phyloP scores from a whole-genome alignment of 208 protist species.

The Endotrypanum monterogeii region DNA sequence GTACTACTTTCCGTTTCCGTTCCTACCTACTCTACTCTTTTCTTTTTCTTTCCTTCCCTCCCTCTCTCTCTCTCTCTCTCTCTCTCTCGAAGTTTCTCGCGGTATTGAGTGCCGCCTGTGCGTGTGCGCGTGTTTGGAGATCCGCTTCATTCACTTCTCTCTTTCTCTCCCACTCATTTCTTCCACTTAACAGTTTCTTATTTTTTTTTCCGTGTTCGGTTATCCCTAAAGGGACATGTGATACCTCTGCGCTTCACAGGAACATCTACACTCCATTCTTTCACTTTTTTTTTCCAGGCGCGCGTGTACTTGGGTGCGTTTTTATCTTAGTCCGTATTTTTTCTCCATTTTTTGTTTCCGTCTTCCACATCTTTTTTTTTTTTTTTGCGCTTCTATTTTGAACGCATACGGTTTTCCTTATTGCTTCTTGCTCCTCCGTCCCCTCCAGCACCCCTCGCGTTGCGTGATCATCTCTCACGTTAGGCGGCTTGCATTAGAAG shows the following conservation, averaged over 20 bases:
- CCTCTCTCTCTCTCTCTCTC: neutral
- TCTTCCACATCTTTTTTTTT: neutral
- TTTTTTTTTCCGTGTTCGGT: neutral
- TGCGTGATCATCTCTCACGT: neutral
- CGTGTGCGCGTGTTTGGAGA: neutral
- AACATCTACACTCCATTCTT: neutral
- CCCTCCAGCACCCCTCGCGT: neutral
- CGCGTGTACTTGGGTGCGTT: neutral
- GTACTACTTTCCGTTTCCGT: no score
- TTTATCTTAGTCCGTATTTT: neutral
- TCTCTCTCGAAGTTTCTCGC: neutral
- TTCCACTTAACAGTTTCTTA: neutral
- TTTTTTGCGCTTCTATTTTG: no score
- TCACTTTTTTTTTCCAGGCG: neutral
- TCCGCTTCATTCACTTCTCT: neutral
- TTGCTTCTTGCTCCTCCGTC: neutral
- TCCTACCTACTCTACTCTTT: neutral
- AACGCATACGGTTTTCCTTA: neutral
- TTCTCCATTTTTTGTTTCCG: neutral
- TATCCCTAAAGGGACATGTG: neutral
- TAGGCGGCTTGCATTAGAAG: neutral
- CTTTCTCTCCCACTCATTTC: neutral
- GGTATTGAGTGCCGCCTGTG: neutral
- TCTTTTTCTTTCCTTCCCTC: conserved; percentile 10
- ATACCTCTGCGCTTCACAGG: neutral